Evolutionary conservation across 176 grass and related monocot species (phyloP), one percentile per base, ranked within the genome.

Genomic region (Hordeum marinum): DNA sequence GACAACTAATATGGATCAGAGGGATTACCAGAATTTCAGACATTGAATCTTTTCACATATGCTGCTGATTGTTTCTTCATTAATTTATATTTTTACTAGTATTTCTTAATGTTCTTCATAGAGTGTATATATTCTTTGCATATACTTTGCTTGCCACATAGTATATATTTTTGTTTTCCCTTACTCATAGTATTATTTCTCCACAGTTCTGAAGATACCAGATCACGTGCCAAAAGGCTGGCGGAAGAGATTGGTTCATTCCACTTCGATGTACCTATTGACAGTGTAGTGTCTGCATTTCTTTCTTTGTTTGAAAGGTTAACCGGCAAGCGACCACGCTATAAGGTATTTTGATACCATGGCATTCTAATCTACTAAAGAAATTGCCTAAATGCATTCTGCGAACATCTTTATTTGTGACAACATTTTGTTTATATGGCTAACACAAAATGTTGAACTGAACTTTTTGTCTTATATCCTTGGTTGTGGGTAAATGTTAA

Each of bases 291-390:
- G 80, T 98, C 88, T 82, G 82, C 96, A 45, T 88, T 98, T 74
- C 91, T 98, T 68, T 95, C 87, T 87, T 84, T 98, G 81, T 93
- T 98, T 85, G 80, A 95, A 85, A 93, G 69, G 64, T 90, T 98
- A 43, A 95, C 91, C 5, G 91, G 96, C 59, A 94, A 89, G 67
- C 88, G 80, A 37, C 96, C 89, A 64, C 73, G 59, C 29, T 98
- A 98, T 78, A 95, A 95, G 91, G 96, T 97, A 90, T 65, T 60
- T 77, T 72, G 72, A 11, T 54, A 46, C 31, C 39, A 26, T 27
- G 11, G 7, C 27, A 73, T 67, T 79, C 79, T 72, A 79, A 24
- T 64, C 71, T 85, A 68, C 67, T 59, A 71, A 73, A 66, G 25
- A 34, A 63, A 29, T 78, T 71, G 17, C 66, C 41, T 63, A 29